phyloP scores from a whole-genome alignment of 2,329 filamentous ascomycete genomes.

The Curvularia sp. region DNA sequence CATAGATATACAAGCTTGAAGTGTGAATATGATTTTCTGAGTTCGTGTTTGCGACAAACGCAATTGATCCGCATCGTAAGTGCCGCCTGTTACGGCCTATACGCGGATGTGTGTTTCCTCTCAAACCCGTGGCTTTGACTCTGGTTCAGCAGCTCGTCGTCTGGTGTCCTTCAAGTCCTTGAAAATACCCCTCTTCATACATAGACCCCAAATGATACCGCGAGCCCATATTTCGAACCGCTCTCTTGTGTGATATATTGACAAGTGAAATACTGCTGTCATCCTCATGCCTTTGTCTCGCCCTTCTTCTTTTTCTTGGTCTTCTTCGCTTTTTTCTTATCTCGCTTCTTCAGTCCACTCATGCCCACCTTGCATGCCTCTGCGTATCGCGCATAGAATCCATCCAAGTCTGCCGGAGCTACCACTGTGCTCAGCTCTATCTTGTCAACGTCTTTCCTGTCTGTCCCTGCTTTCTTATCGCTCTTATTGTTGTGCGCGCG shows the following conservation, averaged over 20 bases:
- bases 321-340: slow-evolving; percentile 83
- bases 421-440: slow-evolving; percentile 86
- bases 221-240: background rate
- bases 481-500: slow-evolving; percentile 80
- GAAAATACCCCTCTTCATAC: background rate
- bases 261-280: no score
- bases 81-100: background rate
- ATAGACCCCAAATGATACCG: background rate
- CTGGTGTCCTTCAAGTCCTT: background rate
- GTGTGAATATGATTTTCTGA: slow-evolving; percentile 1
- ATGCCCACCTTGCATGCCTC: slow-evolving; percentile 91
- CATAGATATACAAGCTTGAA: background rate
- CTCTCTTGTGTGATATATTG: background rate
- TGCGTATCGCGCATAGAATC: slow-evolving; percentile 84
- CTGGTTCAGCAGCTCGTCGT: background rate
- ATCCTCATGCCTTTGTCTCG: slow-evolving; percentile 31
- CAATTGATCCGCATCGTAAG: background rate
- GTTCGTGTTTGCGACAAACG: background rate
- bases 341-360: slow-evolving; percentile 87
- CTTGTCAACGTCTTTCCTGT: slow-evolving; percentile 59
- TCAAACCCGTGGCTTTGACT: background rate
- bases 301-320: slow-evolving; percentile 73
- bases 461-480: slow-evolving; percentile 54
- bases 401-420: slow-evolving; percentile 74
- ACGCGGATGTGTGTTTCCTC: background rate